These are phyloP conservation scores for Elsinoe batatas DNA, from an alignment of 2,329 filamentous ascomycete genomes.

Conservation along the genomic window DNA sequence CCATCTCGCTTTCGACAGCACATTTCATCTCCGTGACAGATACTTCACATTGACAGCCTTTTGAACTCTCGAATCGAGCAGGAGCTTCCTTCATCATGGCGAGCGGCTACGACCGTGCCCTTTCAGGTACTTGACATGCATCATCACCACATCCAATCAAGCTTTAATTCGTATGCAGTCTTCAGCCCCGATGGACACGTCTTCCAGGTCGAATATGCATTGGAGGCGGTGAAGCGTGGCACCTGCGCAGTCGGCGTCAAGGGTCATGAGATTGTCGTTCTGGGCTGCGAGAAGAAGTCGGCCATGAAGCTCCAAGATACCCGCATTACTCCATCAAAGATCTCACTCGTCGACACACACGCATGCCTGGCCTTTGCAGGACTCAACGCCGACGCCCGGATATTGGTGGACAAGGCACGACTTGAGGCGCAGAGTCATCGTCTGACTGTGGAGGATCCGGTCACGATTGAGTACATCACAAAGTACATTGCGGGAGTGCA, in stretches of 20 bases:
- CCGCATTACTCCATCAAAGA: constrained; percentile 97
- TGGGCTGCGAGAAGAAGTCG: constrained; percentile 97
- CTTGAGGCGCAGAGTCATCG: constrained; percentile 96
- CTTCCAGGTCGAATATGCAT: constrained; percentile 98
- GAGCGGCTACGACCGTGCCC: constrained; percentile 91
- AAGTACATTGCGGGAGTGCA: constrained; percentile 97
- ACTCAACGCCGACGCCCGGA: constrained; percentile 93
- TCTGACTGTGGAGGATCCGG: constrained; percentile 91
- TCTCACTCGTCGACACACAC: constrained; percentile 89
- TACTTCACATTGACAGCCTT: background rate
- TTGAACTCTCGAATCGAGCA: background rate
- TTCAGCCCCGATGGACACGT: constrained; percentile 99
- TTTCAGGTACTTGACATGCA: constrained; percentile 22
- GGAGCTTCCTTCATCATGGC: constrained; percentile 49
- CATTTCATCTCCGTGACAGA: background rate
- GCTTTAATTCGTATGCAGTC: constrained; percentile 44
- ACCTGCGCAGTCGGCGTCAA: constrained; percentile 98
- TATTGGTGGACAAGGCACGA: constrained; percentile 95
- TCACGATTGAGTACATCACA: constrained; percentile 98
- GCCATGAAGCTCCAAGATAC: constrained; percentile 99
- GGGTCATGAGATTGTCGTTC: constrained; percentile 83
- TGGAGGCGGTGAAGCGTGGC: constrained; percentile 98
- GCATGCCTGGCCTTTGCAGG: constrained; percentile 96
- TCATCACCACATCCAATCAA: constrained; percentile 33
- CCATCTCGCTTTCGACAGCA: background rate